These are phyloP conservation scores for Apium graveolens DNA, from an alignment of 129 eudicot species.

Conservation along the genomic window DNA sequence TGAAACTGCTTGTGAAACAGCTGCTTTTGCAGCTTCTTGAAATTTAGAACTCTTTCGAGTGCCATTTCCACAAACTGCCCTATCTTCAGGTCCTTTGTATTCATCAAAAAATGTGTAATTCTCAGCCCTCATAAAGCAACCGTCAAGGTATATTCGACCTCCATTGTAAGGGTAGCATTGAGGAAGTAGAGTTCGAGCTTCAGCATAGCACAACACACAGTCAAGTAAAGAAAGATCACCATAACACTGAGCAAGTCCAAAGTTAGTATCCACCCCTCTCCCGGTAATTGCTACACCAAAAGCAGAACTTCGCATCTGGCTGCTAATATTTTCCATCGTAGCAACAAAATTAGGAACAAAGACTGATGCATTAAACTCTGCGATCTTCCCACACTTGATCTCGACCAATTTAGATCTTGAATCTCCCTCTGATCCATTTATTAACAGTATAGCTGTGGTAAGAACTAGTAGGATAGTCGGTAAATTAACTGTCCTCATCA, in stretches of 20 bases:
- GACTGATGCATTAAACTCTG: conserved; percentile 31
- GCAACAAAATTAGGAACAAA: conserved; percentile 43
- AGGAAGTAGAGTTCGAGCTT: conserved; percentile 59
- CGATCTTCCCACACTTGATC: conserved; percentile 24
- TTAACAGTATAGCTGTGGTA: conserved; percentile 20
- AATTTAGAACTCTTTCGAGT: conserved; percentile 32
- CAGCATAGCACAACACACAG: conserved; percentile 61
- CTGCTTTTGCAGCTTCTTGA: conserved; percentile 33
- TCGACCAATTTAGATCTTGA: conserved; percentile 47
- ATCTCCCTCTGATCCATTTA: conserved; percentile 33
- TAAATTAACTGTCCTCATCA: conserved; percentile 18
- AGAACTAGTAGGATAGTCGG: conserved; percentile 15
- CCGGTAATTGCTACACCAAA: conserved; percentile 44
- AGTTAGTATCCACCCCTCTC: conserved; percentile 32
- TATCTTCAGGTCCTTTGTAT: conserved; percentile 38
- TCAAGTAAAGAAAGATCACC: conserved; percentile 65
- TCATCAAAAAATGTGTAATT: conserved; percentile 51
- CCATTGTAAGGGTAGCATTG: conserved; percentile 55
- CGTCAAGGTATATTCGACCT: conserved; percentile 61
- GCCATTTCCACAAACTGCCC: conserved; percentile 43
- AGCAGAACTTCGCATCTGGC: conserved; percentile 35
- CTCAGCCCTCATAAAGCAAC: conserved; percentile 69
- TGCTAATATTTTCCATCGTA: conserved; percentile 48
- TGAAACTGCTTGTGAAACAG: conserved; percentile 32
- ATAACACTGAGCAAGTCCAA: conserved; percentile 60